These are phyloP conservation scores for Alternaria sp. DNA, from an alignment of 2,329 filamentous ascomycete species.

Conservation along the genomic window DNA sequence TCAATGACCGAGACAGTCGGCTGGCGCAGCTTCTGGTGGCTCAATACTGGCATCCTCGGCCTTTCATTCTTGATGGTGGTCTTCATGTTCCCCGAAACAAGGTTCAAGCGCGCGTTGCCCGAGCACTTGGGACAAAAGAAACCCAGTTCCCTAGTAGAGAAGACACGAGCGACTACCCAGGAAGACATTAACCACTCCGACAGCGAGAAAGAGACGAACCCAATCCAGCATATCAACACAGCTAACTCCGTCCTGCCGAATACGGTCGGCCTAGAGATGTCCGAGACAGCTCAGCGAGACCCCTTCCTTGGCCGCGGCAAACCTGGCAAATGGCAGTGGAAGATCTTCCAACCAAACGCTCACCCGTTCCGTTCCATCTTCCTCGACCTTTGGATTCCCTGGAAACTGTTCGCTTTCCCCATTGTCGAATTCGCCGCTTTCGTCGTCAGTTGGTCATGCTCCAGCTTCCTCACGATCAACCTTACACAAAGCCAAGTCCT, in stretches of 20 bases:
- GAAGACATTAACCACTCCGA: constrained; percentile 19
- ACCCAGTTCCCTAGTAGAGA: constrained; percentile 22
- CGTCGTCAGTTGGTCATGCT: constrained; percentile 66
- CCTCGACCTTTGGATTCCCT: constrained; percentile 65
- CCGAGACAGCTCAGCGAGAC: constrained; percentile 55
- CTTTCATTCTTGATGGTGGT: constrained; percentile 59
- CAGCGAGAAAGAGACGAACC: constrained; percentile 28
- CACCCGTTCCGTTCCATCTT: constrained; percentile 56
- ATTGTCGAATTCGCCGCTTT: constrained; percentile 69
- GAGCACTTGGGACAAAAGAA: constrained; percentile 23
- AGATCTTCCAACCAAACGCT: constrained; percentile 57
- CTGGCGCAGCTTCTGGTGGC: constrained; percentile 71
- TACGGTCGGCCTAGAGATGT: constrained; percentile 30
- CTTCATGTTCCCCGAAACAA: constrained; percentile 69
- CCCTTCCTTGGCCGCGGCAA: constrained; percentile 62
- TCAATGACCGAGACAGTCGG: constrained; percentile 65
- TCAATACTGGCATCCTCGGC: constrained; percentile 64
- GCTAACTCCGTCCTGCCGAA: constrained; percentile 22
- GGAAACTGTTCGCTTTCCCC: constrained; percentile 67
- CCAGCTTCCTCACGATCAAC: constrained; percentile 65
- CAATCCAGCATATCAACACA: constrained; percentile 34
- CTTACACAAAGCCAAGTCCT: constrained; percentile 64
- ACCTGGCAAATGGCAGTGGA: constrained; percentile 64
- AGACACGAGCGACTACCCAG: constrained; percentile 15
- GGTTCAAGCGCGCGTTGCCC: constrained; percentile 59